Percentiles rank a stretch among this genome's conserved stretches.
Evolutionary conservation across 2,329 filamentous ascomycete species (phyloP).

Genomic region (Botrytis deweyae): DNA sequence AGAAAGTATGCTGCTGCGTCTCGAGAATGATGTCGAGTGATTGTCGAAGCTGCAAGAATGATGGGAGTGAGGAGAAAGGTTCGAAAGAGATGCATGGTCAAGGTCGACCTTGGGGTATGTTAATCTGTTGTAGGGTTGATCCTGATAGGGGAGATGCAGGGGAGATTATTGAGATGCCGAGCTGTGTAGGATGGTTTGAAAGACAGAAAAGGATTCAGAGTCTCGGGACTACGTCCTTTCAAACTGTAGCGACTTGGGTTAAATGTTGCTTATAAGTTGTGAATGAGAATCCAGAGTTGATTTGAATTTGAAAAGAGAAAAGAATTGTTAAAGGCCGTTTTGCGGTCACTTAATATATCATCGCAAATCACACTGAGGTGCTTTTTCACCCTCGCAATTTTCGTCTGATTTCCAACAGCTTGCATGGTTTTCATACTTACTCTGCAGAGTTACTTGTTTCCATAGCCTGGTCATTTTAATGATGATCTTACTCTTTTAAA

Average conservation of each 20-base stretch:
- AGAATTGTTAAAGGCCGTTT: neutral
- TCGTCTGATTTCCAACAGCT: neutral
- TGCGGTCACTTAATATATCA: neutral
- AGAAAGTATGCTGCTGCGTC: constrained; percentile 52
- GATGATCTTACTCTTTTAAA: neutral
- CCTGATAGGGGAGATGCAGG: neutral
- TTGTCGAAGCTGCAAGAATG: neutral
- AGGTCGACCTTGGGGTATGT: neutral
- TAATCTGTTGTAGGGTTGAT: neutral
- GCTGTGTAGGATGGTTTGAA: neutral
- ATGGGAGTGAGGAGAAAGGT: neutral
- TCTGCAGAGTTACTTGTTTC: neutral
- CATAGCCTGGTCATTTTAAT: neutral
- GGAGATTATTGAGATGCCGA: neutral
- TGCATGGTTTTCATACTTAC: neutral
- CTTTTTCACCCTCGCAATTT: neutral
- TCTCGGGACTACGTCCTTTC: neutral
- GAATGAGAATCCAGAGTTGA: neutral
- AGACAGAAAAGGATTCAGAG: neutral
- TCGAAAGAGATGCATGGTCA: neutral
- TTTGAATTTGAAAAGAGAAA: neutral
- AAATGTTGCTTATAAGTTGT: neutral
- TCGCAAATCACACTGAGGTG: neutral
- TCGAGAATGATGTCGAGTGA: neutral
- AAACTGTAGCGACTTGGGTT: neutral